phyloP scores from a whole-genome alignment of 2,329 filamentous ascomycete genomes.

The Triangularia verruculosa region DNA sequence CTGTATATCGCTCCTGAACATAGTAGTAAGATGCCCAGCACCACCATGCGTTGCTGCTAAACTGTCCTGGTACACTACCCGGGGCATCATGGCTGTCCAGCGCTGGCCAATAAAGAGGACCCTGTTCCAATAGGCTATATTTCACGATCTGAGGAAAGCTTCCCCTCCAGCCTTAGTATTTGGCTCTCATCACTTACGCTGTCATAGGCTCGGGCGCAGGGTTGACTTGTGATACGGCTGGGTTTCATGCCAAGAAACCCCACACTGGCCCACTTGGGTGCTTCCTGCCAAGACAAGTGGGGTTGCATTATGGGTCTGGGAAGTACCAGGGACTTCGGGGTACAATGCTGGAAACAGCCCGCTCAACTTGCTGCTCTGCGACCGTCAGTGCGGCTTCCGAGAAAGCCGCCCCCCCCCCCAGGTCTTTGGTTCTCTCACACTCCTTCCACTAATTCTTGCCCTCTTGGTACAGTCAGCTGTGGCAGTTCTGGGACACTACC shows the following conservation, averaged over 20 bases:
- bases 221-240: not conserved
- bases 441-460: not conserved
- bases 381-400: slow-evolving; percentile 10
- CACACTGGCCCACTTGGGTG: slow-evolving; percentile 10
- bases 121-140: not conserved
- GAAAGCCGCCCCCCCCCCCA: too few species aligned
- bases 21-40: too few species aligned
- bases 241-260: slow-evolving; percentile 6
- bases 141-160: not conserved
- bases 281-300: slow-evolving; percentile 11
- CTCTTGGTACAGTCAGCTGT: not conserved
- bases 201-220: not conserved
- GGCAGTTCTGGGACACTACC: not conserved
- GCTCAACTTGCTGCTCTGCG: not conserved
- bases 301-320: not conserved
- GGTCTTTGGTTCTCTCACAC: too few species aligned
- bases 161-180: not conserved
- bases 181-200: not conserved
- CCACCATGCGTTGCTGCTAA: not conserved
- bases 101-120: slow-evolving; percentile 3
- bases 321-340: slow-evolving; percentile 19
- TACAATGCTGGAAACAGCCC: not conserved
- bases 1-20: too few species aligned
- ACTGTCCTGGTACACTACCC: not conserved
- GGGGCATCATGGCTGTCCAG: not conserved